phyloP scores from a whole-genome alignment of 805 yeast genomes.

The Ogataea paradorogensis region DNA sequence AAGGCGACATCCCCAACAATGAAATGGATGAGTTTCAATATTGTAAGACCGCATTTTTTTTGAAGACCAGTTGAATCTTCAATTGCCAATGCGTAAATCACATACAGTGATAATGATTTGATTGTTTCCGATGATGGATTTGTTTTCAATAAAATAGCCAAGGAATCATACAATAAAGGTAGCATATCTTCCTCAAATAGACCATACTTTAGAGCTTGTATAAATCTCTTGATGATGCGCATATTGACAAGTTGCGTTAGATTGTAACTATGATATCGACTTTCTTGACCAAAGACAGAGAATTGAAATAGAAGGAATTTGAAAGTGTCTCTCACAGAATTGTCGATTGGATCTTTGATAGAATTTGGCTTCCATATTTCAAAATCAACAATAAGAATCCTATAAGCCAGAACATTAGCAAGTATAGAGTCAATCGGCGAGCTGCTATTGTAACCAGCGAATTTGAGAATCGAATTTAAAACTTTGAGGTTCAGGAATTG shows the following conservation, averaged over 20 bases:
- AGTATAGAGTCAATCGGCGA: constrained; percentile 57
- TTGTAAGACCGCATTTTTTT: constrained; percentile 32
- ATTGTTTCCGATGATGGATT: constrained; percentile 56
- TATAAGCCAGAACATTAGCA: constrained; percentile 54
- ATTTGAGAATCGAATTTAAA: constrained; percentile 46
- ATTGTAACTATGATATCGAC: constrained; percentile 52
- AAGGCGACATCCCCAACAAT: constrained; percentile 38
- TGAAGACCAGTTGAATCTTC: constrained; percentile 19
- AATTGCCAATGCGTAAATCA: constrained; percentile 45
- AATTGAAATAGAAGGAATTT: constrained; percentile 57
- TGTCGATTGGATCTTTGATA: constrained; percentile 20
- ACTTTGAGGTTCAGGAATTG: constrained; percentile 39
- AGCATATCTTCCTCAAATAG: constrained; percentile 36
- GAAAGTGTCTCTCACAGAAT: constrained; percentile 39
- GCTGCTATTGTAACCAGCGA: constrained; percentile 53
- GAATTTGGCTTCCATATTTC: constrained; percentile 48
- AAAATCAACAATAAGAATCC: constrained; percentile 57
- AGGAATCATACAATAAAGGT: constrained; percentile 38
- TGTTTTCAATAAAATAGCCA: constrained; percentile 39
- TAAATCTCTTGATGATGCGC: constrained; percentile 42
- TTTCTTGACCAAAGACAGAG: constrained; percentile 49
- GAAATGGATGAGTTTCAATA: constrained; percentile 38
- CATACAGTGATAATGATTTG: constrained; percentile 49
- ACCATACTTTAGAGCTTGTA: constrained; percentile 48
- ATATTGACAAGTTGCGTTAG: constrained; percentile 49